Base-by-base conservation (phyloP, 345 rosid genomes). In the Toxicodendron radicans region DNA sequence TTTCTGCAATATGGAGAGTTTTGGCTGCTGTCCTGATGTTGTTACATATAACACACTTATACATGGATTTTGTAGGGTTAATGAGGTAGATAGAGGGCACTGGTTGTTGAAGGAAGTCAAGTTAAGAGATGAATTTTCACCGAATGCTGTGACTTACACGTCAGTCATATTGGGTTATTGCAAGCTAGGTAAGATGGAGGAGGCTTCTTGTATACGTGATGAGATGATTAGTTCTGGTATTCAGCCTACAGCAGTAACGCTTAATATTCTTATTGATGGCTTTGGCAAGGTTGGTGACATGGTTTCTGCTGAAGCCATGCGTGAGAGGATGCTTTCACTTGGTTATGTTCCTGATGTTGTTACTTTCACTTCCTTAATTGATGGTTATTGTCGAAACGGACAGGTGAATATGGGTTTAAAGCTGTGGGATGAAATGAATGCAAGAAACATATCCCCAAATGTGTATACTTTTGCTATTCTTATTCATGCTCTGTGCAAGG, bases 381-480 rank as follows among this genome's bases (percentile, higher is more conserved):
- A 94, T 61, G 97, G 99, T 21, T 91, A 88, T 76, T 91, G 95
- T 81, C 90, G 97, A 76, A 78, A 76, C 14, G 97, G 99, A 71
- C 78, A 89, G 68, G 77, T 92, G 76, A 81, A 81, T 76, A 73
- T 64, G 45, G 88, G 90, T 66, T 75, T 94, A 81, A 83, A 87
- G 87, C 71, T 87, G 61, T 92, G 91, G 92, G 89, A 85, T 56
- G 85, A 69, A 54, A 91, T 95, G 97, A 79, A 58, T 76, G 70
- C 70, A 0, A 83, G 84, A 85, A 79, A 85, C 60, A 48, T 95
- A 70, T 73, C 78, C 59, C 94, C 97, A 8, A 95, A 88, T 83
- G 82, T 68, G 30, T 92, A 87, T 82, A 88, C 97, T 16, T 95
- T 88, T 74, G 76, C 95, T 4, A 60, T 92, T 72, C 84, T 90